These are phyloP conservation scores for Debaryomyces psychrophilus DNA, from an alignment of 1,139 yeast species.

Conservation along the genomic window DNA sequence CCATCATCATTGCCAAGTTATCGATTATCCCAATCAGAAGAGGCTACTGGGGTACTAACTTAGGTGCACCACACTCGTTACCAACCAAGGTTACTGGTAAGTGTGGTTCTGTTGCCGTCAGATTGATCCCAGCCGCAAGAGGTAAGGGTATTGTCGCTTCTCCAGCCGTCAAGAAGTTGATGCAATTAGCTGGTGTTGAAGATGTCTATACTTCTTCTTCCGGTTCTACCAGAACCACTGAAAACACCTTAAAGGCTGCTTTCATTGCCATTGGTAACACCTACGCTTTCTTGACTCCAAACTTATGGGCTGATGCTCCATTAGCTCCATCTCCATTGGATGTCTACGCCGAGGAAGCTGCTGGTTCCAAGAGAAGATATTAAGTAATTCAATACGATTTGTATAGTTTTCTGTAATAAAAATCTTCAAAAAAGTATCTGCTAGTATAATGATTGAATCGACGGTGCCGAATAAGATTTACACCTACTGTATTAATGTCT, in stretches of 20 bases:
- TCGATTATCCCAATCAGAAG: constrained; percentile 99
- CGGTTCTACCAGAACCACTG: constrained; percentile 99
- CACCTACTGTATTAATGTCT: too few species aligned
- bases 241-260: constrained; percentile 99
- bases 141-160: constrained; percentile 99
- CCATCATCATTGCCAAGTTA: constrained; percentile 98
- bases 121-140: constrained; percentile 99
- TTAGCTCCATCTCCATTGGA: constrained; percentile 93
- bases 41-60: constrained; percentile 99
- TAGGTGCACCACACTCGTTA: constrained; percentile 99
- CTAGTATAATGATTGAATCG: neutral
- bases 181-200: constrained; percentile 99
- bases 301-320: constrained; percentile 92
- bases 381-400: constrained; percentile 28
- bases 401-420: constrained; percentile 10
- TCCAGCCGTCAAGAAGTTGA: constrained; percentile 98
- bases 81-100: constrained; percentile 98
- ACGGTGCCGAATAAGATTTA: neutral
- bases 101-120: constrained; percentile 98
- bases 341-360: constrained; percentile 84
- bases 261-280: constrained; percentile 99
- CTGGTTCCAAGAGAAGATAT: constrained; percentile 75
- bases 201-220: constrained; percentile 98
- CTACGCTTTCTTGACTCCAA: constrained; percentile 99
- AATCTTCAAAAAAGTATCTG: neutral